A percentile compares a stretch with the other conserved stretches of the same genome.
Evolutionary conservation across 345 rosid species (phyloP).

Genomic region (Citrus maxima): DNA sequence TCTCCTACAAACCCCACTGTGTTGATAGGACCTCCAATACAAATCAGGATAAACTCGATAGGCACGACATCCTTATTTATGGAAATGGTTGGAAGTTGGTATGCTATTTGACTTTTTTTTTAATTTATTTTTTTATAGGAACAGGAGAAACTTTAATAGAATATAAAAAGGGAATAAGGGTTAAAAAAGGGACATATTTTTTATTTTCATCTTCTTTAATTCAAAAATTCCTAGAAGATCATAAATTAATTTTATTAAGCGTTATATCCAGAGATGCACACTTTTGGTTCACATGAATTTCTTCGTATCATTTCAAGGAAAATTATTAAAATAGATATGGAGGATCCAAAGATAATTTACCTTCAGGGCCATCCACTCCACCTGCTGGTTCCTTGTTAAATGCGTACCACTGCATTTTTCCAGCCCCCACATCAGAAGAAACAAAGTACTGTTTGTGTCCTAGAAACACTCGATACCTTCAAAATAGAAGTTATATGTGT

Average conservation of each 20-base stretch:
- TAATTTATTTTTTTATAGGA: too few species aligned
- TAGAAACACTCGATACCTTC: slow-evolving; percentile 84
- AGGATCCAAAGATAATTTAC: slow-evolving; percentile 32
- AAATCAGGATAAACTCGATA: neutral
- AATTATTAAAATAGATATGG: neutral
- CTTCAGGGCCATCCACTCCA: slow-evolving; percentile 61
- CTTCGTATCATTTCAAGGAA: neutral
- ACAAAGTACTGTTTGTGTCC: slow-evolving; percentile 98
- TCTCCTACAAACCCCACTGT: neutral
- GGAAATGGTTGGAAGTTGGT: neutral
- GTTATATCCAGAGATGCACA: neutral
- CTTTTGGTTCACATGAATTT: neutral
- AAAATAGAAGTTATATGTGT: slow-evolving; percentile 15
- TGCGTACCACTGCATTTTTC: slow-evolving; percentile 99
- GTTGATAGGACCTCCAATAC: neutral
- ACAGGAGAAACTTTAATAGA: too few species aligned
- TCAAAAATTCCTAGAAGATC: neutral
- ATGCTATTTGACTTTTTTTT: too few species aligned
- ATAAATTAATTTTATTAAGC: neutral
- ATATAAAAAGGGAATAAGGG: too few species aligned
- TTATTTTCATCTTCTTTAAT: neutral
- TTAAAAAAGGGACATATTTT: neutral
- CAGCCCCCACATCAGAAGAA: slow-evolving; percentile 93
- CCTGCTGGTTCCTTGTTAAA: slow-evolving; percentile 83
- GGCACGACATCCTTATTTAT: neutral